A percentile compares a stretch with the other conserved stretches of the same genome.
Conservation (phyloP, 768 basidiomycete genomes). For the Boletus tomentosulus region DNA sequence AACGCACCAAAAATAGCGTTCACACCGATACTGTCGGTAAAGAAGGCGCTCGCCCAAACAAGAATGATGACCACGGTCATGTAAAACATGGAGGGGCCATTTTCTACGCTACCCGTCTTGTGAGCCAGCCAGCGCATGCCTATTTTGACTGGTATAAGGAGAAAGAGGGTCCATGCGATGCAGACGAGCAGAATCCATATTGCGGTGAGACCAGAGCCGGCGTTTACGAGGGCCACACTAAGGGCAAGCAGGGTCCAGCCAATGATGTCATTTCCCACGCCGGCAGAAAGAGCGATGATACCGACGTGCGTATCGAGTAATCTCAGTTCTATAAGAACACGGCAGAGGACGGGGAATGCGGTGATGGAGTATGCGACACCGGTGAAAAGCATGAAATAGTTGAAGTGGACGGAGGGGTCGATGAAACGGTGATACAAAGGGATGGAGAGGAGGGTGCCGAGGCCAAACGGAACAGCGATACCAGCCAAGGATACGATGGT, state of each 20-base stretch:
- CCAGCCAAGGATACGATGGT: conserved; percentile 73
- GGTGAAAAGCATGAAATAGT: conserved; percentile 91
- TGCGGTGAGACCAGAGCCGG: conserved; percentile 76
- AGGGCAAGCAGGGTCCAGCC: conserved; percentile 89
- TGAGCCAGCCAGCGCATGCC: conserved; percentile 69
- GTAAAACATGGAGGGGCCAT: conserved; percentile 81
- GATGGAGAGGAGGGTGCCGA: conserved; percentile 71
- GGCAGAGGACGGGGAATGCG: conserved; percentile 80
- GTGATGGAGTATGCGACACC: conserved; percentile 90
- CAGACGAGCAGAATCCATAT: conserved; percentile 80
- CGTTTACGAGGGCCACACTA: conserved; percentile 89
- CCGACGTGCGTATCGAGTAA: conserved; percentile 90
- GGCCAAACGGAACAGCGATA: conserved; percentile 82
- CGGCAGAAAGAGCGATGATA: conserved; percentile 88
- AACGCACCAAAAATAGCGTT: conserved; percentile 80
- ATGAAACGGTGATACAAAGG: conserved; percentile 56
- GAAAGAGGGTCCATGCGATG: conserved; percentile 74
- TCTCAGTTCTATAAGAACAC: conserved; percentile 88
- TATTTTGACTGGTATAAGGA: conserved; percentile 63
- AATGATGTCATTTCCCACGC: conserved; percentile 84
- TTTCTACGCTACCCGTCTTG: conserved; percentile 74
- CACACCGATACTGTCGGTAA: conserved; percentile 91
- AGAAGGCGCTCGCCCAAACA: conserved; percentile 84
- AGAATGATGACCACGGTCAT: conserved; percentile 82
- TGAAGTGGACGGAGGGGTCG: conserved; percentile 62